Evolutionary conservation across 2,329 filamentous ascomycete species (phyloP).

Genomic region (Fusarium papillatum): DNA sequence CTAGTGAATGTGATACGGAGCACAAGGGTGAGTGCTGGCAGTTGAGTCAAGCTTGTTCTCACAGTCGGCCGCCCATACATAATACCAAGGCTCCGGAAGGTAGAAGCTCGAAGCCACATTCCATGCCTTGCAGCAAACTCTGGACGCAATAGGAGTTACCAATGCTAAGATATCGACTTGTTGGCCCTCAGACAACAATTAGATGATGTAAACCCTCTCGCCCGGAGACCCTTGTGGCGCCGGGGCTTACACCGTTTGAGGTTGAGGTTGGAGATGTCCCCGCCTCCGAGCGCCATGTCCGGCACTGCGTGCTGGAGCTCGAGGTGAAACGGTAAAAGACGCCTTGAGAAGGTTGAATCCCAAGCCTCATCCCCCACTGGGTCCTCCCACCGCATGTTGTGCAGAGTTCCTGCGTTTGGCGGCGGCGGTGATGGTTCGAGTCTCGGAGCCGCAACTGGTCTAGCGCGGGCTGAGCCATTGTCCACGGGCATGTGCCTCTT

Average conservation of each 20-base stretch:
- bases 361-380: slow-evolving; percentile 30
- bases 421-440: slow-evolving; percentile 36
- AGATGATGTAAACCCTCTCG: slow-evolving; percentile 12
- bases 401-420: slow-evolving; percentile 43
- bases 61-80: slow-evolving; percentile 8
- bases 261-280: slow-evolving; percentile 33
- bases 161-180: slow-evolving; percentile 14
- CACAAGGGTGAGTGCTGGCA: background rate
- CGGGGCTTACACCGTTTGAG: slow-evolving; percentile 37
- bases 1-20: background rate
- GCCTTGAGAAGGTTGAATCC: slow-evolving; percentile 35
- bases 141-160: slow-evolving; percentile 9
- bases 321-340: slow-evolving; percentile 37
- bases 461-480: slow-evolving; percentile 39
- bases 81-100: slow-evolving; percentile 21
- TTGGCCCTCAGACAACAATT: slow-evolving; percentile 5
- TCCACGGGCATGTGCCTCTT: slow-evolving; percentile 25
- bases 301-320: slow-evolving; percentile 13
- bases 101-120: slow-evolving; percentile 1
- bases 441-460: slow-evolving; percentile 29
- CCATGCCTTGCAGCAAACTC: slow-evolving; percentile 11
- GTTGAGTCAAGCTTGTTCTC: background rate
- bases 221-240: slow-evolving; percentile 32
- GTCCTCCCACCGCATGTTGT: slow-evolving; percentile 36
- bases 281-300: slow-evolving; percentile 33